Evolutionary conservation across 345 rosid genomes (phyloP).

Genomic region (Pistacia integerrima): DNA sequence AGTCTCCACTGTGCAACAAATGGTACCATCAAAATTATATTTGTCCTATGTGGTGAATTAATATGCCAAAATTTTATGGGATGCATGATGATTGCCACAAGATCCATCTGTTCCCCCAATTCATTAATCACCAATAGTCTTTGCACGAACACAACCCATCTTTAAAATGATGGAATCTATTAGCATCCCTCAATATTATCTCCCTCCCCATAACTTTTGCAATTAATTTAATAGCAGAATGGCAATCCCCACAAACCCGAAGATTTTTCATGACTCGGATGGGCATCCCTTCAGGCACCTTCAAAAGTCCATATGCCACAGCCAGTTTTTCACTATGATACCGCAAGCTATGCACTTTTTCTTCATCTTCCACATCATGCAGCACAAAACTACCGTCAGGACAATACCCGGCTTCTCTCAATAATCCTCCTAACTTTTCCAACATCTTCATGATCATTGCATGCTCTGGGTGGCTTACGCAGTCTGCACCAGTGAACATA

Average conservation of each 20-base stretch:
- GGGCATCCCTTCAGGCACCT: constrained; percentile 65
- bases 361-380: constrained; percentile 88
- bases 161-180: constrained; percentile 80
- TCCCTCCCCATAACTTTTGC: constrained; percentile 65
- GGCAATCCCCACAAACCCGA: constrained; percentile 84
- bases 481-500: constrained; percentile 64
- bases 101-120: constrained; percentile 13
- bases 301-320: constrained; percentile 79
- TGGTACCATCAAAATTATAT: not conserved
- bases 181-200: constrained; percentile 79
- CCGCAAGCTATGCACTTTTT: constrained; percentile 59
- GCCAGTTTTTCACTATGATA: constrained; percentile 80
- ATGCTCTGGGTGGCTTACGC: constrained; percentile 58
- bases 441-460: constrained; percentile 46
- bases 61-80: not conserved
- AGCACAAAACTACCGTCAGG: constrained; percentile 78
- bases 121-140: constrained; percentile 68
- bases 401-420: constrained; percentile 71
- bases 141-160: constrained; percentile 73
- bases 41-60: not conserved
- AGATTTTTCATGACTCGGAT: constrained; percentile 83
- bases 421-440: constrained; percentile 53
- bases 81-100: constrained; percentile 1
- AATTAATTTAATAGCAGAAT: constrained; percentile 69
- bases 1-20: not conserved